These are phyloP conservation scores for Hypoxylon sp. DNA, from an alignment of 2,329 filamentous ascomycete species.

Conservation along the genomic window DNA sequence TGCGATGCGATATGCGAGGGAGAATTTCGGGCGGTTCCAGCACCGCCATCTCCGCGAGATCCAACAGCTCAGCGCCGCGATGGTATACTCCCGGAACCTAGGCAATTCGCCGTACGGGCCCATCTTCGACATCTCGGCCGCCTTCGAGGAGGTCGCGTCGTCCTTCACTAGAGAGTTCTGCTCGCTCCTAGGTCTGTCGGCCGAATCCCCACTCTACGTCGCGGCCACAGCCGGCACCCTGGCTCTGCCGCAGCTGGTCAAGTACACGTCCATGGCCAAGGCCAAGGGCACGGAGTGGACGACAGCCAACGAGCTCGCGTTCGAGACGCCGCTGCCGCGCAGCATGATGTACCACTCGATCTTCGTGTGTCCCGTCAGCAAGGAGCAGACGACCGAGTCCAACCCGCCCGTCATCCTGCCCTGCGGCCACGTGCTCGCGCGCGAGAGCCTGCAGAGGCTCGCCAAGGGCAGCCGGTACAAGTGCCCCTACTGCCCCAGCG, in stretches of 20 bases:
- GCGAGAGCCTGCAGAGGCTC: slow-evolving; percentile 83
- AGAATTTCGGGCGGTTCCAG: slow-evolving; percentile 80
- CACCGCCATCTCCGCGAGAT: slow-evolving; percentile 82
- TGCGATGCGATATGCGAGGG: slow-evolving; percentile 81
- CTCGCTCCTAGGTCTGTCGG: slow-evolving; percentile 87
- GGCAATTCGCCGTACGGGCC: slow-evolving; percentile 80
- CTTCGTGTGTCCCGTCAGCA: slow-evolving; percentile 97
- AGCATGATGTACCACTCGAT: slow-evolving; percentile 89
- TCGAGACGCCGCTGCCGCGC: slow-evolving; percentile 72
- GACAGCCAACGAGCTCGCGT: slow-evolving; percentile 87
- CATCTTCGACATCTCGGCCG: slow-evolving; percentile 79
- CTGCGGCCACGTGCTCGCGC: slow-evolving; percentile 93
- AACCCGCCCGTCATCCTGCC: slow-evolving; percentile 98
- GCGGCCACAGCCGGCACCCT: slow-evolving; percentile 93
- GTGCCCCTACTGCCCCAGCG: slow-evolving; percentile 93
- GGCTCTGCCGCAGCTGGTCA: slow-evolving; percentile 87
- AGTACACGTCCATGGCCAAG: slow-evolving; percentile 88
- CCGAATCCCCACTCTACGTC: slow-evolving; percentile 92
- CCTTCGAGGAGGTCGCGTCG: slow-evolving; percentile 86
- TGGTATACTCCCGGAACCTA: slow-evolving; percentile 84
- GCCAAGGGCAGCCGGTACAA: slow-evolving; percentile 87
- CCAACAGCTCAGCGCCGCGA: slow-evolving; percentile 81
- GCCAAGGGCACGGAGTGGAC: slow-evolving; percentile 96
- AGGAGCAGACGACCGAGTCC: slow-evolving; percentile 91
- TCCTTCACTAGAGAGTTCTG: slow-evolving; percentile 97